Evolutionary conservation across 2,329 filamentous ascomycete genomes (phyloP).

Genomic region (Fusarium sp.): DNA sequence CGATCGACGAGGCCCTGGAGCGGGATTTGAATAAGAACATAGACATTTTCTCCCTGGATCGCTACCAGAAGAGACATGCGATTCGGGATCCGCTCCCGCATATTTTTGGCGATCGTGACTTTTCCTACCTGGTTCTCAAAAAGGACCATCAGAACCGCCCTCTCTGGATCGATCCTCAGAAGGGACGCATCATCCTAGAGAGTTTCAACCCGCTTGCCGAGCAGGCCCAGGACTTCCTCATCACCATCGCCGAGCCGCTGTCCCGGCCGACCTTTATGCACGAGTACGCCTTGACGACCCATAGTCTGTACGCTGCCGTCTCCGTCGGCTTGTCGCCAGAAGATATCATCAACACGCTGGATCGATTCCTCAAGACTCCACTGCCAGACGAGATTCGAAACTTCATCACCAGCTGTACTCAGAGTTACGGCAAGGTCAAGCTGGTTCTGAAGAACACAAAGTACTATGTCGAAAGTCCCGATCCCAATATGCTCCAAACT

Average conservation of each 20-base stretch:
- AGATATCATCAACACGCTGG: conserved; percentile 90
- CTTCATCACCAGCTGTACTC: conserved; percentile 84
- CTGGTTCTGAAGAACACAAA: conserved; percentile 94
- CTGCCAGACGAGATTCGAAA: conserved; percentile 83
- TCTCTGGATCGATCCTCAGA: conserved; percentile 91
- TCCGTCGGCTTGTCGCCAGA: conserved; percentile 91
- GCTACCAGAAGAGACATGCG: conserved; percentile 61
- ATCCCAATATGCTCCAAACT: conserved; percentile 86
- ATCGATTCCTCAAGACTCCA: conserved; percentile 89
- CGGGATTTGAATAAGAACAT: conserved; percentile 69
- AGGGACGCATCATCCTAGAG: conserved; percentile 90
- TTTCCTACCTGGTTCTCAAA: conserved; percentile 85
- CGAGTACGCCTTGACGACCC: conserved; percentile 91
- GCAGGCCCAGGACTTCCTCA: conserved; percentile 92
- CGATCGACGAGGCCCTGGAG: conserved; percentile 64
- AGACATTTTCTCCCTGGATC: conserved; percentile 68
- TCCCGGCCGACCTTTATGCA: conserved; percentile 92
- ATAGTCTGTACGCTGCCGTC: conserved; percentile 95
- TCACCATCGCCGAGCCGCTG: conserved; percentile 93
- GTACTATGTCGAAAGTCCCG: conserved; percentile 93
- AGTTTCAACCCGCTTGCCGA: conserved; percentile 90
- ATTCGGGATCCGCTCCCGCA: conserved; percentile 59
- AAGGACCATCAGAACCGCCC: conserved; percentile 90
- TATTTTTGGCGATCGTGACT: conserved; percentile 71
- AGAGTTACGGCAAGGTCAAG: conserved; percentile 95